Percentiles rank a stretch among this genome's conserved stretches.
These are phyloP conservation scores for Pascua guehoae DNA, from an alignment of 1,284 basidiomycete species.

Conservation along the genomic window DNA sequence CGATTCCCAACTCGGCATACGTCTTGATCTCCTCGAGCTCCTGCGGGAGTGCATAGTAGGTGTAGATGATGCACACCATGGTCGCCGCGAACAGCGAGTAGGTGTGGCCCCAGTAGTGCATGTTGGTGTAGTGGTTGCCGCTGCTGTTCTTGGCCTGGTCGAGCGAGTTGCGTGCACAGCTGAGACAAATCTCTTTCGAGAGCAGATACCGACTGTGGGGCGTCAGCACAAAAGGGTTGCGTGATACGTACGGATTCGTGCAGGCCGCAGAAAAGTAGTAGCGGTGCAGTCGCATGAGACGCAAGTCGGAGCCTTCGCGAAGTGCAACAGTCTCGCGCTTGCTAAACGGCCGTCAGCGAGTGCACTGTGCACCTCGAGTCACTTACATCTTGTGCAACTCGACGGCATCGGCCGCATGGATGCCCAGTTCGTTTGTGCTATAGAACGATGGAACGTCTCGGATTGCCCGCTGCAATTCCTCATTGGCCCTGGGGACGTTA, in stretches of 20 bases:
- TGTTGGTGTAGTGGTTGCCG: slow-evolving; percentile 7
- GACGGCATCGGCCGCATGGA: slow-evolving; percentile 13
- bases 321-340: slow-evolving; percentile 23
- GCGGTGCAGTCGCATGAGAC: slow-evolving; percentile 24
- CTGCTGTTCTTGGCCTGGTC: not conserved
- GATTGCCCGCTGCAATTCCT: slow-evolving; percentile 17
- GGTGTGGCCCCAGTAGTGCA: slow-evolving; percentile 20
- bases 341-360: not conserved
- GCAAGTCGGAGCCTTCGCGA: slow-evolving; percentile 23
- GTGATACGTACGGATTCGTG: slow-evolving; percentile 16
- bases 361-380: not conserved
- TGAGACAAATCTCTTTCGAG: slow-evolving; percentile 19
- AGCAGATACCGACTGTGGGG: slow-evolving; percentile 14
- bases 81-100: slow-evolving; percentile 17
- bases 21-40: slow-evolving; percentile 16
- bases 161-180: slow-evolving; percentile 14
- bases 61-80: slow-evolving; percentile 18
- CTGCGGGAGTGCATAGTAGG: slow-evolving; percentile 19
- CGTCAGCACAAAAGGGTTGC: not conserved
- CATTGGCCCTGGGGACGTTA: slow-evolving; percentile 12
- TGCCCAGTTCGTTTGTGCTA: slow-evolving; percentile 7
- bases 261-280: slow-evolving; percentile 27
- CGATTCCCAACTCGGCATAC: slow-evolving; percentile 11
- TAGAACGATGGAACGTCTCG: slow-evolving; percentile 17
- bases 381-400: slow-evolving; percentile 18